These are phyloP conservation scores for Botrytis galanthina DNA, from an alignment of 2,329 filamentous ascomycete species.

Conservation along the genomic window DNA sequence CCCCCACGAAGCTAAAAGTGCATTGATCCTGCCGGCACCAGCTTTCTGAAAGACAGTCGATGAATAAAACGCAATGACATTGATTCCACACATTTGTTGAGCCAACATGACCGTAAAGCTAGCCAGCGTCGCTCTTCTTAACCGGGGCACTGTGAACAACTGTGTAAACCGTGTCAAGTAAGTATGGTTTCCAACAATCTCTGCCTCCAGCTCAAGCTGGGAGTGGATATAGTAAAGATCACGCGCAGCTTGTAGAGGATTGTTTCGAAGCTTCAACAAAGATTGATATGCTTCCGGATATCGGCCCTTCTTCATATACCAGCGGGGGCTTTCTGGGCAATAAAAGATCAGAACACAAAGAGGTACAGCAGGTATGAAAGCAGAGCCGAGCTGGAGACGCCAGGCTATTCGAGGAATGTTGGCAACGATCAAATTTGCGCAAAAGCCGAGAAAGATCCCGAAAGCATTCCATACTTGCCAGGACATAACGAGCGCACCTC, in stretches of 20 bases:
- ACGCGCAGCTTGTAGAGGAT: slow-evolving; percentile 57
- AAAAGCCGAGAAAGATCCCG: slow-evolving; percentile 66
- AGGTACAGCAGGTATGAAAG: slow-evolving; percentile 63
- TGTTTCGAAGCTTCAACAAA: slow-evolving; percentile 56
- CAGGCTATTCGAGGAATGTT: slow-evolving; percentile 57
- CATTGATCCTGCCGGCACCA: slow-evolving; percentile 51
- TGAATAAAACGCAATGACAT: slow-evolving; percentile 72
- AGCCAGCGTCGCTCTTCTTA: slow-evolving; percentile 70
- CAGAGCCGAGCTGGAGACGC: slow-evolving; percentile 62
- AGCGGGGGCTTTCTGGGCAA: slow-evolving; percentile 64
- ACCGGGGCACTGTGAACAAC: slow-evolving; percentile 66
- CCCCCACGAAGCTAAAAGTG: slow-evolving; percentile 18
- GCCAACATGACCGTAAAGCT: slow-evolving; percentile 64
- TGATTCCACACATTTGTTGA: slow-evolving; percentile 41
- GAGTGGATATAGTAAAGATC: slow-evolving; percentile 61
- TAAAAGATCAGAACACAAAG: slow-evolving; percentile 56
- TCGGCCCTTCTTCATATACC: slow-evolving; percentile 61
- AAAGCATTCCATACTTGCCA: slow-evolving; percentile 54
- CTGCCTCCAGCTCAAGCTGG: slow-evolving; percentile 48
- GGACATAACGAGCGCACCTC: slow-evolving; percentile 55
- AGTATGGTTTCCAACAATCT: slow-evolving; percentile 36
- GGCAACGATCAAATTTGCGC: slow-evolving; percentile 62
- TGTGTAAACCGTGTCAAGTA: slow-evolving; percentile 57
- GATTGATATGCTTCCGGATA: slow-evolving; percentile 55
- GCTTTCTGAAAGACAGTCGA: slow-evolving; percentile 61